These are phyloP conservation scores for Aspergillus ruber DNA, from an alignment of 2,329 filamentous ascomycete genomes.

Conservation along the genomic window DNA sequence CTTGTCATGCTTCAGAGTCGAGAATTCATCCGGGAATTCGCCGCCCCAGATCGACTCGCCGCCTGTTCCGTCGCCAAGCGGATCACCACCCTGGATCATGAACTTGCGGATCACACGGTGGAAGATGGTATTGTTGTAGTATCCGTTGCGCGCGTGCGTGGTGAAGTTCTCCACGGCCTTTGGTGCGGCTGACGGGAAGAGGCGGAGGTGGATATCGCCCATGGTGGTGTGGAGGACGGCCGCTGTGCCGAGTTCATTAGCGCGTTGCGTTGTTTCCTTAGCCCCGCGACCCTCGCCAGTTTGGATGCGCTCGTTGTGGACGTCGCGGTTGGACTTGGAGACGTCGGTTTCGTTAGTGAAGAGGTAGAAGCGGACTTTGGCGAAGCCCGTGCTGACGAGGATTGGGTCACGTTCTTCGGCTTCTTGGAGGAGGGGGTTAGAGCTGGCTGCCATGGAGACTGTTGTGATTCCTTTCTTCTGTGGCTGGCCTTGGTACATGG, in stretches of 20 bases:
- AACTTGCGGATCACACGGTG: constrained; percentile 96
- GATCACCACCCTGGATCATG: constrained; percentile 88
- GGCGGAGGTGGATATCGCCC: constrained; percentile 86
- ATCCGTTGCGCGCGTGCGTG: constrained; percentile 78
- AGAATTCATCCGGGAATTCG: constrained; percentile 91
- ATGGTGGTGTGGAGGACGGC: constrained; percentile 88
- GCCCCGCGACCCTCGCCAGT: constrained; percentile 44
- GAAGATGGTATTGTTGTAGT: constrained; percentile 98
- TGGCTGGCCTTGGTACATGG: constrained; percentile 89
- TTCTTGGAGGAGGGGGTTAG: constrained; percentile 86
- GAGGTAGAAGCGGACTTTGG: constrained; percentile 93
- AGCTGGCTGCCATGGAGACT: constrained; percentile 92
- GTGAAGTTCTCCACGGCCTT: constrained; percentile 97
- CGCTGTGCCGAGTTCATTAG: constrained; percentile 65
- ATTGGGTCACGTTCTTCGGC: constrained; percentile 88
- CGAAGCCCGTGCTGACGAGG: constrained; percentile 72
- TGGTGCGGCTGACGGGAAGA: constrained; percentile 89
- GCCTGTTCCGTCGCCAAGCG: constrained; percentile 79
- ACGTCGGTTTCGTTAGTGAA: constrained; percentile 87
- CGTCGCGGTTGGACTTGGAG: constrained; percentile 75
- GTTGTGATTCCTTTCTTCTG: constrained; percentile 91
- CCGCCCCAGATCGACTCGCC: constrained; percentile 90
- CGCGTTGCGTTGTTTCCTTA: constrained; percentile 46
- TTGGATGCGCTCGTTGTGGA: constrained; percentile 89
- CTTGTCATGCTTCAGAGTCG: constrained; percentile 84